A percentile compares a stretch with the other conserved stretches of the same genome.
Evolutionary conservation across 345 rosid genomes (phyloP).

Genomic region (Eucalyptus pauciflora): DNA sequence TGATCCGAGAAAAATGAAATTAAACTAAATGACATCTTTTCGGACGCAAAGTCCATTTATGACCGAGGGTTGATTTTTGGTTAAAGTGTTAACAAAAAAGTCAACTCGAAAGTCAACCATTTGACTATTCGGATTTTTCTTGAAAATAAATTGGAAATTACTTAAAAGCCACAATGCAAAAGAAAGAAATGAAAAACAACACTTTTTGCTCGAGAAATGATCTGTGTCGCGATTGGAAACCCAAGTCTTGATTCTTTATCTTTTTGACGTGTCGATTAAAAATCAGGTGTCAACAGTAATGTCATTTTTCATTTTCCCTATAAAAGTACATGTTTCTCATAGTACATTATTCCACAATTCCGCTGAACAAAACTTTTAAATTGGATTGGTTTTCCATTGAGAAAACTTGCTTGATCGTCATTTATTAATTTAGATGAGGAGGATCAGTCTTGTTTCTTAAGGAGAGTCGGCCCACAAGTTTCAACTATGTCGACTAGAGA

Average conservation of each 20-base stretch:
- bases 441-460: background rate
- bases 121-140: too few relatives aligned
- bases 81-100: too few relatives aligned
- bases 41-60: too few relatives aligned
- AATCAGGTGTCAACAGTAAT: accelerated
- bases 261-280: accelerated
- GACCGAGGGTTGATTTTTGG: too few relatives aligned
- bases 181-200: too few relatives aligned
- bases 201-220: too few relatives aligned
- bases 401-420: background rate
- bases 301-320: background rate
- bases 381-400: background rate
- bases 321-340: background rate
- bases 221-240: accelerated
- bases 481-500: background rate
- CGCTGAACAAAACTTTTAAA: background rate
- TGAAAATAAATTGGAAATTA: too few relatives aligned
- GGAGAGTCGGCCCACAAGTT: background rate
- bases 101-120: accelerated
- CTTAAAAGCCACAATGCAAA: too few relatives aligned
- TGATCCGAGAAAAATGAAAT: too few relatives aligned
- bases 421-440: background rate
- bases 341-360: background rate
- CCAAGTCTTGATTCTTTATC: too few relatives aligned
- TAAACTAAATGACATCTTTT: too few relatives aligned